A percentile compares a stretch with the other conserved stretches of the same genome.
These are phyloP conservation scores for Amanita jacksonii DNA, from an alignment of 768 basidiomycete species.

Conservation along the genomic window DNA sequence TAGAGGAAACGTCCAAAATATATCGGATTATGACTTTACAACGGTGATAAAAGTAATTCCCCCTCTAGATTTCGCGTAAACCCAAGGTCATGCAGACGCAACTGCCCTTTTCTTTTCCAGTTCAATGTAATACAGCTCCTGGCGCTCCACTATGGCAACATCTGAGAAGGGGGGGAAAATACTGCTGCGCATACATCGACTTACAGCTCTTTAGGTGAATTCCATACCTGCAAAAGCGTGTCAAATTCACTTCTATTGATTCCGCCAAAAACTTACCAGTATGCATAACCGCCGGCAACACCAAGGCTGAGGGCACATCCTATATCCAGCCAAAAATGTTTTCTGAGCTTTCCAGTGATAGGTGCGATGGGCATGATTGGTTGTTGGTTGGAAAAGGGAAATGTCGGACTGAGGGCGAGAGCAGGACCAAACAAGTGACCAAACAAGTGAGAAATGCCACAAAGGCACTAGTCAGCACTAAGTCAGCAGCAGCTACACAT, in stretches of 20 bases:
- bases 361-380: slow-evolving; percentile 72
- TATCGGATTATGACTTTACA: slow-evolving; percentile 5
- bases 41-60: slow-evolving; percentile 3
- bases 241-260: slow-evolving; percentile 11
- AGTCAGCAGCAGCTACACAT: no score
- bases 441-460: slow-evolving; percentile 11
- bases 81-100: slow-evolving; percentile 11
- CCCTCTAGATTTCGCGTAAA: slow-evolving; percentile 17
- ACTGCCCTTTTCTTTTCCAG: slow-evolving; percentile 55
- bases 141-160: slow-evolving; percentile 53
- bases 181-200: slow-evolving; percentile 23
- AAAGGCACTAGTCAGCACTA: background rate
- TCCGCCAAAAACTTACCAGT: slow-evolving; percentile 54
- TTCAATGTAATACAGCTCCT: slow-evolving; percentile 82
- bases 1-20: background rate
- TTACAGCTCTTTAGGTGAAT: slow-evolving; percentile 66
- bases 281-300: slow-evolving; percentile 62
- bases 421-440: slow-evolving; percentile 16
- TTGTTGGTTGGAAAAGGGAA: slow-evolving; percentile 24
- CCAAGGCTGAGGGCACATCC: slow-evolving; percentile 71
- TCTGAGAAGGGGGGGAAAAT: slow-evolving; percentile 5
- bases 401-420: slow-evolving; percentile 23
- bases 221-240: slow-evolving; percentile 67
- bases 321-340: slow-evolving; percentile 83
- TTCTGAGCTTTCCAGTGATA: slow-evolving; percentile 90